Evolutionary conservation across 75 land plant genomes (phyloP), one percentile per base, ranked within the genome.

Genomic region (Sequoia sempervirens): DNA sequence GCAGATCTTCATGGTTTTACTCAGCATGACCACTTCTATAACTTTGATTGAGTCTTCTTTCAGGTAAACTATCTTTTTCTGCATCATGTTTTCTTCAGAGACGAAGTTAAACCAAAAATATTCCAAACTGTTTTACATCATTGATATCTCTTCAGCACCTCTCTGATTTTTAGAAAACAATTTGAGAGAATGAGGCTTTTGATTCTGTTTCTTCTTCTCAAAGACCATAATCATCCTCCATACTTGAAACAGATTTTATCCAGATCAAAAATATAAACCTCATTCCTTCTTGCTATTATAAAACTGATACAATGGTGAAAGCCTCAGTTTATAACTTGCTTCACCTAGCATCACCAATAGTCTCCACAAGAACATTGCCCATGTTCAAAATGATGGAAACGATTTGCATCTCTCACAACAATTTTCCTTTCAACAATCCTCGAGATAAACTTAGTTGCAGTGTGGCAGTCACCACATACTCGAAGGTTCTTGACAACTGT

Each of bases 401-500:
- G 82, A 40, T 20, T 81, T 12, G 82, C 41, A 81, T 81, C 82
- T 78, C 82, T 82, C 30, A 82, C 82, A 82, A 82, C 43, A 82
- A 82, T 69, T n/a, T 82, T 79, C 4, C 82, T 38, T 36, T 37
- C 79, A 82, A 72, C 82, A 82, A 82, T 52, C 82, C 15, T 82
- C n/a, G 82, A 82, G 26, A 82, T 82, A 72, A 82, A 82, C 82
- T 82, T 82, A 32, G 76, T 82, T n/a, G 82, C 79, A 72, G 74
- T 69, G 81, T 82, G 82, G 82, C 82, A 82, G 5, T 82, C 82
- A 36, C 32, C n/a, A 23, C 82, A 82, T 66, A 82, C 74, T 82
- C 82, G 82, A 82, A 41, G 84, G 84, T 76, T 70, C 83, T 86
- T 88, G 20, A 75, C 54, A 53, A 88, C 72, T 36, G 85, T 75